Evolutionary conservation across 1,284 basidiomycete genomes (phyloP).

Genomic region (Pascua sp.): DNA sequence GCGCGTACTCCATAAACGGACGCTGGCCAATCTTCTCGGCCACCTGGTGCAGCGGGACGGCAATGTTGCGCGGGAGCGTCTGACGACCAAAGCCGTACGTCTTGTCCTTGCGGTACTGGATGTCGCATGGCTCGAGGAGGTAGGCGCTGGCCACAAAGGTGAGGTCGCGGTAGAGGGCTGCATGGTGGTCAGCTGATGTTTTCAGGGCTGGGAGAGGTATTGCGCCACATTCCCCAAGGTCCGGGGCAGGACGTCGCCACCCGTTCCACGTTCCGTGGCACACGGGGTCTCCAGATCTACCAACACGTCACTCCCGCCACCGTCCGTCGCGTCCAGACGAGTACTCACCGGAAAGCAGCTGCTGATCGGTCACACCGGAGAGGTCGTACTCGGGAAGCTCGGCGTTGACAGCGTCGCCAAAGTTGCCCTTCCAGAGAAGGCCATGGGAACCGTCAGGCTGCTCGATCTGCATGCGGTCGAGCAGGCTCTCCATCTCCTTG

Average conservation of each 20-base stretch:
- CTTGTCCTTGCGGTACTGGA: constrained; percentile 17
- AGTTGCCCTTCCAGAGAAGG: constrained; percentile 15
- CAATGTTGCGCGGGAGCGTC: constrained; percentile 19
- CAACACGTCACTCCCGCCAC: background rate
- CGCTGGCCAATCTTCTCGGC: constrained; percentile 20
- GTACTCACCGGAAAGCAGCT: constrained; percentile 13
- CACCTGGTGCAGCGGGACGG: constrained; percentile 15
- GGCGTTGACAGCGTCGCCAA: constrained; percentile 13
- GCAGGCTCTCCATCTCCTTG: constrained; percentile 16
- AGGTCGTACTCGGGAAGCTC: constrained; percentile 20
- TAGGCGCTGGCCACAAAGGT: constrained; percentile 18
- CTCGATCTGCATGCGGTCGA: constrained; percentile 18
- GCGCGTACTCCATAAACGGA: constrained; percentile 23
- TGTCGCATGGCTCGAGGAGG: constrained; percentile 22
- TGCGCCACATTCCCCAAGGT: too few relatives aligned
- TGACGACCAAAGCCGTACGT: constrained; percentile 21
- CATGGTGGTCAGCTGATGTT: background rate
- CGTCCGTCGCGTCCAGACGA: too few relatives aligned
- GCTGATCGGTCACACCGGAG: constrained; percentile 11
- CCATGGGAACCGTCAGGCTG: constrained; percentile 11
- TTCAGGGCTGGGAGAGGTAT: too few relatives aligned
- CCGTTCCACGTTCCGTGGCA: too few relatives aligned
- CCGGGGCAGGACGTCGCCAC: too few relatives aligned
- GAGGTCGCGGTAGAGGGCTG: constrained; percentile 23
- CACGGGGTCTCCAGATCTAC: background rate